These are phyloP conservation scores for Lasiodiplodia gonubiensis DNA, from an alignment of 2,329 filamentous ascomycete species.

Conservation along the genomic window DNA sequence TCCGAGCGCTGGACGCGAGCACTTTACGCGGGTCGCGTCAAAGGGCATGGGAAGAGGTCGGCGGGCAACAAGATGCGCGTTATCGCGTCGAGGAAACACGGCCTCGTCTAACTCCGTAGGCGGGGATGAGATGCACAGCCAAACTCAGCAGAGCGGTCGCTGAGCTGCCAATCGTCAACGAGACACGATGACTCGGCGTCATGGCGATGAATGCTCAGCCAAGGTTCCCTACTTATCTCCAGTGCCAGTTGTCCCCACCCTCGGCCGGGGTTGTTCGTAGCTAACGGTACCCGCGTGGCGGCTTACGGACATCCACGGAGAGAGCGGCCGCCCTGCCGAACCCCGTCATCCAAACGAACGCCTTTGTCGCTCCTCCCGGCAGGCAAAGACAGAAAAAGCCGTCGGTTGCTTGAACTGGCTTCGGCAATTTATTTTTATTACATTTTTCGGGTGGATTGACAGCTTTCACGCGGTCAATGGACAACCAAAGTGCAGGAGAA, in stretches of 20 bases:
- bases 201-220: neutral
- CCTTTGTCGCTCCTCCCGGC: neutral
- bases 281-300: neutral
- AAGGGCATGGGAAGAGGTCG: neutral
- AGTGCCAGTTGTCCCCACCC: neutral
- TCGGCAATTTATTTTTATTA: accelerated
- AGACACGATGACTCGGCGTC: neutral
- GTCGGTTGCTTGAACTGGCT: neutral
- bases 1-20: neutral
- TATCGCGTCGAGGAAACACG: neutral
- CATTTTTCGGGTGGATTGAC: neutral
- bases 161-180: neutral
- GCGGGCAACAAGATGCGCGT: constrained; percentile 1
- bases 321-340: neutral
- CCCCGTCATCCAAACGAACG: neutral
- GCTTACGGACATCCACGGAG: neutral
- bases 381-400: neutral
- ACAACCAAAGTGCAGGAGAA: neutral
- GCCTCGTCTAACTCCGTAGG: neutral
- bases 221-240: neutral
- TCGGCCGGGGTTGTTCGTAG: neutral
- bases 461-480: neutral
- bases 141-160: neutral
- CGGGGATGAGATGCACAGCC: neutral
- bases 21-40: constrained; percentile 4